Evolutionary conservation across 73 alveolate genomes (phyloP).

Genomic region (Tetrahymena thermophila): DNA sequence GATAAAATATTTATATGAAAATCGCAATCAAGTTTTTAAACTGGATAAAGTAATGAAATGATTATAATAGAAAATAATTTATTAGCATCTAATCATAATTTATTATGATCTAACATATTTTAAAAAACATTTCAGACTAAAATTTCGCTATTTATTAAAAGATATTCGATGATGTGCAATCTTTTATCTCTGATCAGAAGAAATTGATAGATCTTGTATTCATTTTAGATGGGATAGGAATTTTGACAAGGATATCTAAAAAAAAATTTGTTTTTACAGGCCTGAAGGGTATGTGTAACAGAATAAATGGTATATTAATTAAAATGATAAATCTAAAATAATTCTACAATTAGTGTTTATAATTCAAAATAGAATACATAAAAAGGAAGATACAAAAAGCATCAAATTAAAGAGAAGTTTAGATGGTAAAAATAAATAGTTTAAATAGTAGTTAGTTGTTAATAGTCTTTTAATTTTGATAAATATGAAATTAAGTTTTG

Average conservation of each 20-base stretch:
- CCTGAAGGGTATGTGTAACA: constrained; percentile 23
- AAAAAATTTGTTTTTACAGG: constrained; percentile 34
- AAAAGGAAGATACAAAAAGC: not conserved
- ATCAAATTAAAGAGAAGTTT: not conserved
- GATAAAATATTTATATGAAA: not conserved
- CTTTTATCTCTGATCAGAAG: constrained; percentile 11
- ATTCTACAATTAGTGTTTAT: not conserved
- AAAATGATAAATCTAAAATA: not conserved
- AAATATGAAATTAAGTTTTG: not conserved
- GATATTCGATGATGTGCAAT: not conserved
- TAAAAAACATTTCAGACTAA: not conserved
- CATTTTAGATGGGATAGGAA: constrained; percentile 37
- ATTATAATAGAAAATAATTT: not conserved
- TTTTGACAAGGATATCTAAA: constrained; percentile 35
- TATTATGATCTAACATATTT: not conserved
- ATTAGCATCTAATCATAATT: not conserved
- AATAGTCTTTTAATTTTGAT: not conserved
- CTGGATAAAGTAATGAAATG: not conserved
- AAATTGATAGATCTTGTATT: constrained; percentile 27
- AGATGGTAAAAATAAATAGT: not conserved
- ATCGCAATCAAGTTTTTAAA: not conserved
- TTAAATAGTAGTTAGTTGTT: not conserved
- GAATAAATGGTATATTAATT: constrained; percentile 6
- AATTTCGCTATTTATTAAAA: not conserved
- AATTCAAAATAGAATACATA: not conserved